Percentiles rank a stretch among this genome's conserved stretches.
phyloP scores from a whole-genome alignment of 148 eudicot species.

The Cornus kousa region DNA sequence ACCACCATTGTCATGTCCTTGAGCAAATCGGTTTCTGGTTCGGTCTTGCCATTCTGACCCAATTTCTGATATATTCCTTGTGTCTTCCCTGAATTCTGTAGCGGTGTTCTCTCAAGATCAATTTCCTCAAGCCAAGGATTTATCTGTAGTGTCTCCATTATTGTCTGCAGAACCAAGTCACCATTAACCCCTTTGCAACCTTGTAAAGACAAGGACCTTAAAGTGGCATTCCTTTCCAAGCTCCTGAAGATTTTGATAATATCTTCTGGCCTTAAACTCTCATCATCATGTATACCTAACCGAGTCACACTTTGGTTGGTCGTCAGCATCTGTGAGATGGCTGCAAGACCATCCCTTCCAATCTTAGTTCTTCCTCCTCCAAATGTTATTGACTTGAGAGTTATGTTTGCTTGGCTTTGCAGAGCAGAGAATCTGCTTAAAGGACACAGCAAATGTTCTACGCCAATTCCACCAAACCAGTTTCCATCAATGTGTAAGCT shows the following conservation, averaged over 20 bases:
- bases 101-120: conserved; percentile 77
- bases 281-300: conserved; percentile 67
- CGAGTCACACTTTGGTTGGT: conserved; percentile 64
- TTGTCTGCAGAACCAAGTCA: conserved; percentile 55
- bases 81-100: conserved; percentile 59
- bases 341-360: conserved; percentile 65
- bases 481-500: conserved; percentile 59
- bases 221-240: conserved; percentile 61
- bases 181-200: conserved; percentile 90
- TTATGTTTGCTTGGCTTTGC: conserved; percentile 73
- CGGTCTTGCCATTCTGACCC: conserved; percentile 63
- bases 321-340: conserved; percentile 63
- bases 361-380: conserved; percentile 73
- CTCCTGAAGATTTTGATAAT: conserved; percentile 55
- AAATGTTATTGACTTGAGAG: conserved; percentile 60
- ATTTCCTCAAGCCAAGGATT: conserved; percentile 95
- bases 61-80: conserved; percentile 63
- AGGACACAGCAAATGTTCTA: conserved; percentile 87
- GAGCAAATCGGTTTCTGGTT: conserved; percentile 59
- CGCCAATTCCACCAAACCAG: conserved; percentile 61
- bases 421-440: conserved; percentile 75
- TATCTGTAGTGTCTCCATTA: conserved; percentile 66
- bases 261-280: conserved; percentile 56
- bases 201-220: conserved; percentile 64
- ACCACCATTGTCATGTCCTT: conserved; percentile 76